Evolutionary conservation across 2,329 filamentous ascomycete species (phyloP), one percentile per base, ranked within the genome.

Genomic region (Chrysosporium queenslandicum): DNA sequence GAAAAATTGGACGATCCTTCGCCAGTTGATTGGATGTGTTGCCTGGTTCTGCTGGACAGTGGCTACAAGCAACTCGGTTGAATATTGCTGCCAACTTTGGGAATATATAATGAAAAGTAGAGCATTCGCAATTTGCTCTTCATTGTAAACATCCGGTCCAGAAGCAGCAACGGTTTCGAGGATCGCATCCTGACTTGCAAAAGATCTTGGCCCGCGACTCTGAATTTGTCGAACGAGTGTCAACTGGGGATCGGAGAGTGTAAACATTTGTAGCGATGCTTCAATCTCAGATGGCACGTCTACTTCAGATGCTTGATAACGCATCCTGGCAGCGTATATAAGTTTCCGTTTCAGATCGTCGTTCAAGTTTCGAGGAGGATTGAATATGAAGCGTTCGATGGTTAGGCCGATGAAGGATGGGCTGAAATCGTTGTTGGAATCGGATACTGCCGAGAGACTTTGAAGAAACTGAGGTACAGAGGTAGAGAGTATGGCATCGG

Each of bases 401-500:
- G 94, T 83, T 54, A 83, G 74, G 46, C 86, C 86, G 55, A 96
- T 77, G 64, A 92, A 88, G 39, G 79, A 71, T 27, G 83, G 75
- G 9, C 74, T 76, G 50, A 90, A 83, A 58, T 83, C 77, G 61
- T 86, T 81, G 37, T 80, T 77, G 48, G 79, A 76, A 58, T 80
- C 73, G 53, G 77, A 77, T 12, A 82, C 76, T 43, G 78, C 79
- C 30, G 86, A 82, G 52, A 96, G 76, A 58, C 84, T 82, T 62
- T 88, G 81, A 48, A 94, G 74, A 65, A 96, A 91, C 21, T 82
- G 80, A 49, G 80, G 75, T 59, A 87, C 86, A 60, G 87, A 90
- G 58, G 84, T 85, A 11, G 86, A 85, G 25, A 96, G 75, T 54
- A 96, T 90, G n/a, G 86, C 85, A 68, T 95, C 89, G 60, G 89